A percentile compares a stretch with the other conserved stretches of the same genome.
phyloP scores from a whole-genome alignment of 257 asterid species.

The Parsonsia alboflavescens region DNA sequence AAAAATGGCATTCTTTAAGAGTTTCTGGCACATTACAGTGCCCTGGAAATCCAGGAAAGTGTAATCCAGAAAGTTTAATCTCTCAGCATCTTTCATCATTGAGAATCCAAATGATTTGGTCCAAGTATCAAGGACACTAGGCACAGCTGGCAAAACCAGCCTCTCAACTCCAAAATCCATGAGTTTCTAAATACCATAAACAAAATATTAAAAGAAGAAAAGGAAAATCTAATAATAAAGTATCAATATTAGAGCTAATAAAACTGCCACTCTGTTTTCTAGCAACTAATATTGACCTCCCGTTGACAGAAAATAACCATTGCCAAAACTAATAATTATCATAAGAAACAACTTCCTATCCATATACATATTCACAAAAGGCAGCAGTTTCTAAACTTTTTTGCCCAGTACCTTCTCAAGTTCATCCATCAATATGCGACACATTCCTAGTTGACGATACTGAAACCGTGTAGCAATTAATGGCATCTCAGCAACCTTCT shows the following conservation, averaged over 20 bases:
- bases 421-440: conserved; percentile 74
- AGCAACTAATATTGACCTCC: neutral
- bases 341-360: neutral
- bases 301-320: neutral
- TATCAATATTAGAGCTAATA: neutral
- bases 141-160: conserved; percentile 85
- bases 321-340: neutral
- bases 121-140: conserved; percentile 67
- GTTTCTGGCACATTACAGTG: conserved; percentile 70
- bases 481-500: conserved; percentile 85
- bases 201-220: neutral
- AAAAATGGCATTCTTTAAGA: conserved; percentile 26
- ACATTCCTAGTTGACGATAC: conserved; percentile 90
- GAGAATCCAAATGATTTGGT: conserved; percentile 70
- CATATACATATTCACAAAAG: neutral
- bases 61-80: conserved; percentile 42
- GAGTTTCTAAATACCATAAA: conserved; percentile 44
- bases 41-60: conserved; percentile 81
- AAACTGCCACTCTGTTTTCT: neutral
- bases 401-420: conserved; percentile 67
- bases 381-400: neutral
- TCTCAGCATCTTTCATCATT: conserved; percentile 48
- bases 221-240: neutral
- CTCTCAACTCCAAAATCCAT: conserved; percentile 67
- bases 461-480: conserved; percentile 79